Base-by-base conservation (phyloP, 2,329 filamentous ascomycete species). In the Pseudocercospora eumusae region DNA sequence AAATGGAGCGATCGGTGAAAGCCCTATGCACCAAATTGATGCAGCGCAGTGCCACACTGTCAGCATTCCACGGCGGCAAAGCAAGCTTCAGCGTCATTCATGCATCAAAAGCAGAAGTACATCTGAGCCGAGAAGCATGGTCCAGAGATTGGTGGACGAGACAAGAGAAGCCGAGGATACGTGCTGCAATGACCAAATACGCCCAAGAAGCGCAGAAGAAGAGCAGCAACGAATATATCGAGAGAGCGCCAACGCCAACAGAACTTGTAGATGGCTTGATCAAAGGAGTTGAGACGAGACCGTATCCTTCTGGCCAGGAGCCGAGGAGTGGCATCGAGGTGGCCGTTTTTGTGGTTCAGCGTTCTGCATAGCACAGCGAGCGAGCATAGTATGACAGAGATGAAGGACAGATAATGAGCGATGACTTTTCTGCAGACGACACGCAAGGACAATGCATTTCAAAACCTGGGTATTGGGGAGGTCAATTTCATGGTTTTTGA, bases 111-210 rank as follows among this genome's bases (percentile, higher is more conserved):
- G 79, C 84, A 42, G 78, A 80, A 58, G 80, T 84, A 15, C 67
- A 75, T 1, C 74, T 87, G 2, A 79, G 82, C 56, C 78, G 84
- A 27, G 75, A 79, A 20, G 78, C 82, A 2, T 88, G 86, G 86
- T 80, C 81, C 9, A 73, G 74, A 31, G 82, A 87, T 60, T 88
- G 85, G 86, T 88, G 84, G 79, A 81, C 85, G 50, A 84, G 86
- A 69, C 86, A 88, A 69, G 86, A 88, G 70, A 85, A 85, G 68
- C 77, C 81, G 10, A 79, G 85, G 13, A 82, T 88, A 56, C 80
- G 84, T 62, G 81, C 83, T 28, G 76, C 82, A 5, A 74, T 81
- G 55, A 77, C 73, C 15, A 76, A 75, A 36, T 79, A 77, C 65
- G 79, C 79, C 56, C 76, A 78, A 36, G 78, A 79, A 60, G 76